Evolutionary conservation across 2,329 filamentous ascomycete species (phyloP), one percentile per base, ranked within the genome.

Genomic region (Penicillium sp.): DNA sequence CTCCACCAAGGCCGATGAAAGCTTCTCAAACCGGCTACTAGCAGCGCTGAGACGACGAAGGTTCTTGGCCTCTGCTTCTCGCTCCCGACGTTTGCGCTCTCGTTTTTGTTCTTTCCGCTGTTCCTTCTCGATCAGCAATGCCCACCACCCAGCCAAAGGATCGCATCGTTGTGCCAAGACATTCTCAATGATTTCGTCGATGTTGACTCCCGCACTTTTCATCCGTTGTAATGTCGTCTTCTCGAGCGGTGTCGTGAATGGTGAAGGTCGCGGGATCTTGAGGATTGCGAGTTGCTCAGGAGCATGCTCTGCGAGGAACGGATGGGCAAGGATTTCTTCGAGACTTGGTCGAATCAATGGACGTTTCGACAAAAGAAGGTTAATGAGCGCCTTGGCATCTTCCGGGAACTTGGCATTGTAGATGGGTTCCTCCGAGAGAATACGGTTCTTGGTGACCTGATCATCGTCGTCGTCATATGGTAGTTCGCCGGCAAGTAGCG

Each of bases 391-490:
- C 61, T 90, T 86, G 3, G 93, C 92, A 65, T 93, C 90, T 29
- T 85, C 80, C 0, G 92, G 86, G 27, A 99, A 82, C 67, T 89
- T 86, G 3, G 92, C 89, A 4, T 91, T 93, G 71, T 90, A 98
- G 55, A 86, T 87, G 0, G 93, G 91, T 57, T 98, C 95, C 54
- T 93, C 88, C 5, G 86, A 86, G 55, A 99, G 78, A 57, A 99
- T 99, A 73, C 86, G 90, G 10, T 82, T 84, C 68, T 96, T 91
- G 31, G 95, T 99, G 31, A 88, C 82, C 62, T 86, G 89, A 71
- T 99, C 95, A 69, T 96, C 90, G 71, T 99, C 95, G 63, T 98
- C 95, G 75, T 99, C 95, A 68, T 96, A 99, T 0, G 95, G 95
- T 42, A 99, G 81, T 61, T 90, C 84, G 55, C 90, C 90, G 27